phyloP scores from a whole-genome alignment of 2,329 filamentous ascomycete genomes.

The Uncinocarpus reesii region DNA sequence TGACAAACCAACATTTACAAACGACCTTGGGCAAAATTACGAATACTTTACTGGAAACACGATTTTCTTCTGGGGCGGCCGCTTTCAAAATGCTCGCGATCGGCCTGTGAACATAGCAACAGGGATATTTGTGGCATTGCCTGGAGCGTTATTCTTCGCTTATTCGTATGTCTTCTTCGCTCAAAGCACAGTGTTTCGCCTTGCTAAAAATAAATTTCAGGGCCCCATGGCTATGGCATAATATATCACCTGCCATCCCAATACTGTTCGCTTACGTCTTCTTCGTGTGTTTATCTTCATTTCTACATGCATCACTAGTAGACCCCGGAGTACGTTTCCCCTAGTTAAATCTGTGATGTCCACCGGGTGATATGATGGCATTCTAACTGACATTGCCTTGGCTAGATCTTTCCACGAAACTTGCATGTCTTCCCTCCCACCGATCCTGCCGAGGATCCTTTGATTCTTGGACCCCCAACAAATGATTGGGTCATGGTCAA shows the following conservation, averaged over 20 bases:
- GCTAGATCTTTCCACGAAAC: slow-evolving; percentile 80
- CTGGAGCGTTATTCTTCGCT: slow-evolving; percentile 70
- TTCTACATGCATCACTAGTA: slow-evolving; percentile 80
- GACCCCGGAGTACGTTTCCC: slow-evolving; percentile 71
- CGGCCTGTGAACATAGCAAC: slow-evolving; percentile 84
- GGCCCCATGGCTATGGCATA: slow-evolving; percentile 73
- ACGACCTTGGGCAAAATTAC: slow-evolving; percentile 60
- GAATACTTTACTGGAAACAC: slow-evolving; percentile 94
- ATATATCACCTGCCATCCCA: slow-evolving; percentile 80
- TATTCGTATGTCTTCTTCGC: slow-evolving; percentile 50
- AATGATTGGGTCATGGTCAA: slow-evolving; percentile 93
- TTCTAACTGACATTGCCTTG: background rate
- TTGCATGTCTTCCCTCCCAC: slow-evolving; percentile 75
- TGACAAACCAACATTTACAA: slow-evolving; percentile 24
- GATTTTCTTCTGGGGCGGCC: slow-evolving; percentile 73
- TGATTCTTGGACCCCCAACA: slow-evolving; percentile 69
- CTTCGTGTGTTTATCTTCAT: slow-evolving; percentile 83
- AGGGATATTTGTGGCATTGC: slow-evolving; percentile 66
- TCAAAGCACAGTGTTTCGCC: background rate
- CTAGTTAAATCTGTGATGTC: slow-evolving; percentile 13
- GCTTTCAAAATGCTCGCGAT: slow-evolving; percentile 78
- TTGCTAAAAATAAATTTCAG: slow-evolving; percentile 26
- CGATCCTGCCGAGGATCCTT: slow-evolving; percentile 66
- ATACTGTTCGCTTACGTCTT: slow-evolving; percentile 86
- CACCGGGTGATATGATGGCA: background rate